phyloP scores from a whole-genome alignment of 164 flowering plant genomes.

The Macadamia integrifolia region DNA sequence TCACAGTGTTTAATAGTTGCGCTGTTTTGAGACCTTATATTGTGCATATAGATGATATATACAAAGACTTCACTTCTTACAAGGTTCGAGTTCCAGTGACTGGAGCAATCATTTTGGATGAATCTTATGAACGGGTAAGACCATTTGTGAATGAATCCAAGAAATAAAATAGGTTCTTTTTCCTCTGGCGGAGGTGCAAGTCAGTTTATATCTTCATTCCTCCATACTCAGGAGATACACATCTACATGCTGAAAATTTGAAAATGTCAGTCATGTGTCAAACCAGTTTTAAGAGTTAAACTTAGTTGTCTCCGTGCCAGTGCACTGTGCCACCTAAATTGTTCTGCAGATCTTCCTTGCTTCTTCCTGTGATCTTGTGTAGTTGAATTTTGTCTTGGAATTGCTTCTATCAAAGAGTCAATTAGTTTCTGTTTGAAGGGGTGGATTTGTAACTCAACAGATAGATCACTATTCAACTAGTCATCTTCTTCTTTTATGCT shows the following conservation, averaged over 20 bases:
- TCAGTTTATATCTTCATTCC: too few species aligned
- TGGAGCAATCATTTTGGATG: constrained; percentile 92
- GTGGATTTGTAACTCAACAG: too few species aligned
- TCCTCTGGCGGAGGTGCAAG: neutral
- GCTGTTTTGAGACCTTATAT: constrained; percentile 88
- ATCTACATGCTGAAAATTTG: neutral
- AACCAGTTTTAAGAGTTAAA: too few species aligned
- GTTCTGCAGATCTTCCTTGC: too few species aligned
- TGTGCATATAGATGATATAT: constrained; percentile 90
- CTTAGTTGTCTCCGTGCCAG: too few species aligned
- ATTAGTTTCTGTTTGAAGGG: too few species aligned
- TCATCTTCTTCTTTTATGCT: too few species aligned
- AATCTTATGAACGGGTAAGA: constrained; percentile 81
- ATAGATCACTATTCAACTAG: too few species aligned
- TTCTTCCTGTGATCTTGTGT: too few species aligned
- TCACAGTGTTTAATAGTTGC: constrained; percentile 79
- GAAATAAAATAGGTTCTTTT: neutral
- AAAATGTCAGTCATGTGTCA: neutral
- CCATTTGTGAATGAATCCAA: neutral
- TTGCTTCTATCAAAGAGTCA: too few species aligned
- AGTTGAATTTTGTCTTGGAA: too few species aligned
- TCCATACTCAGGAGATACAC: neutral
- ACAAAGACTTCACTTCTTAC: constrained; percentile 94
- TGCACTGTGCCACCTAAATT: too few species aligned
- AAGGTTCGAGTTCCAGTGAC: constrained; percentile 95